These are phyloP conservation scores for Mortierella sp. DNA, from an alignment of 371 early-diverging fungal species.

Conservation along the genomic window DNA sequence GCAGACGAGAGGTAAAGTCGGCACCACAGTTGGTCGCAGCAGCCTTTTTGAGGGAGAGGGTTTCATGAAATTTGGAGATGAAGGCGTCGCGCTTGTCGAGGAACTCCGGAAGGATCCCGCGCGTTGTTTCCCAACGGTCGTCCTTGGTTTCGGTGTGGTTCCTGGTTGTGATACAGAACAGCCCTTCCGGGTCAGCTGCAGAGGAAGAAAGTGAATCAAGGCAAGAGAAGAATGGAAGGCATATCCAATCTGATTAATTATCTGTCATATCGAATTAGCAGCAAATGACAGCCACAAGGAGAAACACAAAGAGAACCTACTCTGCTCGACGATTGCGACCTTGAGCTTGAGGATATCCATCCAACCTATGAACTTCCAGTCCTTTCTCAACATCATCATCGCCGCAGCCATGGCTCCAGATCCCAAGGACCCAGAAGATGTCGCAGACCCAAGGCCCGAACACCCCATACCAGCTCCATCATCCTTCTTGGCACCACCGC, in stretches of 20 bases:
- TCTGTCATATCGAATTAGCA: background rate
- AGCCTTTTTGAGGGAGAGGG: slow-evolving; percentile 35
- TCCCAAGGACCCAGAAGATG: background rate
- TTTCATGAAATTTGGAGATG: slow-evolving; percentile 43
- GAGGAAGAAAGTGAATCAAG: background rate
- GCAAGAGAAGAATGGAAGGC: too few relatives aligned
- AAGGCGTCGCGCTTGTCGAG: slow-evolving; percentile 40
- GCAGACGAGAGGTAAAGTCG: slow-evolving; percentile 29
- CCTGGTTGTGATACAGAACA: slow-evolving; percentile 48
- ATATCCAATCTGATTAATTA: too few relatives aligned
- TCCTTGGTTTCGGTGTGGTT: slow-evolving; percentile 33
- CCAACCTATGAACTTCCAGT: slow-evolving; percentile 59
- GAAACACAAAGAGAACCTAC: slow-evolving; percentile 18
- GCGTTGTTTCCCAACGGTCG: slow-evolving; percentile 41
- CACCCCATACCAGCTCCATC: background rate
- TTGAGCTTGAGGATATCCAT: slow-evolving; percentile 40
- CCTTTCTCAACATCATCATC: slow-evolving; percentile 20
- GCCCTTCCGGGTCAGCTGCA: slow-evolving; percentile 51
- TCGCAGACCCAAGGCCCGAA: background rate
- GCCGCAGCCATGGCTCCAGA: background rate
- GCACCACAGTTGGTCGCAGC: background rate
- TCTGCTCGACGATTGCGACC: slow-evolving; percentile 38
- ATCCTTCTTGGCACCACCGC: background rate
- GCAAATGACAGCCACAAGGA: background rate
- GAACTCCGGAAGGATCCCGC: slow-evolving; percentile 42